Evolutionary conservation across 1,284 basidiomycete genomes (phyloP).

Genomic region (Puccinia brachypodii): DNA sequence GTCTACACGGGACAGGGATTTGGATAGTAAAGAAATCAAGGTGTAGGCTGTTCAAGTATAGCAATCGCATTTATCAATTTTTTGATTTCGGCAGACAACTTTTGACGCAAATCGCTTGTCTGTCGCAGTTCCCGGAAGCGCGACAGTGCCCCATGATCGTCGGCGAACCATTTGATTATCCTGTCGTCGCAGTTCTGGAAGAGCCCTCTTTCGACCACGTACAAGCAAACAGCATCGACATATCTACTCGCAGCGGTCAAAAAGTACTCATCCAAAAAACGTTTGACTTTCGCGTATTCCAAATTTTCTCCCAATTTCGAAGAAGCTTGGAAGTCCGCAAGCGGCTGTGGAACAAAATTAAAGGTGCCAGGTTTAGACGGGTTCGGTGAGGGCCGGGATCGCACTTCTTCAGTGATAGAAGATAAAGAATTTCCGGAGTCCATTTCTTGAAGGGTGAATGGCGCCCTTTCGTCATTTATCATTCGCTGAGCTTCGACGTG

Average conservation of each 20-base stretch:
- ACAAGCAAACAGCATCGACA: not conserved
- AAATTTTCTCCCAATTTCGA: not conserved
- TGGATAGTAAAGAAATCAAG: no score
- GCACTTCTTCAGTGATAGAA: not conserved
- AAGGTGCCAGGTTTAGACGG: no score
- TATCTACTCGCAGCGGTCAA: not conserved
- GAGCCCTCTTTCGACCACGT: not conserved
- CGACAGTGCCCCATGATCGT: not conserved
- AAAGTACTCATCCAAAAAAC: not conserved
- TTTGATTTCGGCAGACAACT: not conserved
- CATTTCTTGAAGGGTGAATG: not conserved
- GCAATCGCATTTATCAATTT: not conserved
- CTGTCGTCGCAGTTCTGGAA: not conserved
- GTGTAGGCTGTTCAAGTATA: not conserved
- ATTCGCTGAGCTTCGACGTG: not conserved
- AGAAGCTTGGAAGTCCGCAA: no score
- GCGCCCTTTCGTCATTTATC: not conserved
- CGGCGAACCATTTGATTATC: not conserved
- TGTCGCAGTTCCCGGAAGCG: conserved; percentile 12
- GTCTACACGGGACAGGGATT: no score
- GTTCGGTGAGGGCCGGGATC: no score
- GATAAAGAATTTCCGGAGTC: not conserved
- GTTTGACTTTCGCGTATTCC: not conserved
- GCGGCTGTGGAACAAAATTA: no score
- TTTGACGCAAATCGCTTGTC: not conserved